Evolutionary conservation across 2,329 filamentous ascomycete genomes (phyloP).

Genomic region (Dactylonectria macrodidyma): DNA sequence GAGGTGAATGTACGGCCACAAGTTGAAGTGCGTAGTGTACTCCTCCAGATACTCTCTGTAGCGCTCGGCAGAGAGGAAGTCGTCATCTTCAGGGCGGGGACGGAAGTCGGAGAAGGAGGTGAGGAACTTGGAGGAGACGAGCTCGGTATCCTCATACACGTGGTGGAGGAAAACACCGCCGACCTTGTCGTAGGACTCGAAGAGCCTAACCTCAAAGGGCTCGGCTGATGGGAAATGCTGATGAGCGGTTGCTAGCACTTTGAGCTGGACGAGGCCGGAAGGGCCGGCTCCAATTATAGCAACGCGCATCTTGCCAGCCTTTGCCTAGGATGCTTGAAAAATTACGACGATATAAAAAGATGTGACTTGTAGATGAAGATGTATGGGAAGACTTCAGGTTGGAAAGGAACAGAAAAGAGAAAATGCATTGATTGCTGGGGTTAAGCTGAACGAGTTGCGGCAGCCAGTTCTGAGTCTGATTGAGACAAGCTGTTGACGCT

Average conservation of each 20-base stretch:
- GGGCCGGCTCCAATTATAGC: slow-evolving; percentile 58
- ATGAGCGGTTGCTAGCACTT: slow-evolving; percentile 54
- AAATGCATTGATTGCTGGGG: too few species aligned
- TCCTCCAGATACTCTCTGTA: slow-evolving; percentile 58
- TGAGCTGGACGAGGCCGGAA: slow-evolving; percentile 57
- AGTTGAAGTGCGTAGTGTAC: slow-evolving; percentile 54
- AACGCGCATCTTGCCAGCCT: slow-evolving; percentile 46
- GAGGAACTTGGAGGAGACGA: slow-evolving; percentile 61
- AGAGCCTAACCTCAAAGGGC: slow-evolving; percentile 58
- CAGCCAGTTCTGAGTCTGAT: too few species aligned
- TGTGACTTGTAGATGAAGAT: too few species aligned
- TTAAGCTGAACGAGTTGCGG: too few species aligned
- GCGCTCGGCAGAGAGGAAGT: slow-evolving; percentile 56
- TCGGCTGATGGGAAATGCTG: slow-evolving; percentile 46
- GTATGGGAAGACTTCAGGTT: too few species aligned
- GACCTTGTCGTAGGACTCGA: slow-evolving; percentile 58
- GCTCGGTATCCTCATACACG: slow-evolving; percentile 47
- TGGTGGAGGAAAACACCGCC: slow-evolving; percentile 60
- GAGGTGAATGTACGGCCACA: slow-evolving; percentile 55
- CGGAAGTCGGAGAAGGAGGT: slow-evolving; percentile 63
- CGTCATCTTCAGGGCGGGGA: slow-evolving; percentile 52
- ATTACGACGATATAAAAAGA: background rate
- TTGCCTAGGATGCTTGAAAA: background rate
- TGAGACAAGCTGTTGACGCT: too few species aligned
- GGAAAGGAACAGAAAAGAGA: too few species aligned